Evolutionary conservation across 352 stramenopile species (phyloP).

Genomic region (Plasmopara muralis): DNA sequence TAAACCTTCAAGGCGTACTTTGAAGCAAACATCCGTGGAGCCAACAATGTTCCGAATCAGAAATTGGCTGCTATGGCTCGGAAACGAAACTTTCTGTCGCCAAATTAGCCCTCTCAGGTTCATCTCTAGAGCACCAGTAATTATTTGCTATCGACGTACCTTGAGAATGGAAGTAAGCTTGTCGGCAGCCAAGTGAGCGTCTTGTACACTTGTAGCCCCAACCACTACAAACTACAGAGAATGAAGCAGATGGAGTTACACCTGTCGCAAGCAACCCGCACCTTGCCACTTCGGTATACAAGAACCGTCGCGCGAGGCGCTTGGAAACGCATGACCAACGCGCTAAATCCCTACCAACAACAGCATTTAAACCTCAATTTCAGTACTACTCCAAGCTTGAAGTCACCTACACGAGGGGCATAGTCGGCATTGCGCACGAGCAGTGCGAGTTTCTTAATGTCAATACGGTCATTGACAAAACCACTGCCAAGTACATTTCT

Average conservation of each 20-base stretch:
- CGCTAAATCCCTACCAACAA: conserved; percentile 43
- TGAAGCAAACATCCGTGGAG: conserved; percentile 89
- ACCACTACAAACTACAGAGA: conserved; percentile 54
- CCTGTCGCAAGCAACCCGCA: conserved; percentile 5
- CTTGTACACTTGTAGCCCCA: conserved; percentile 33
- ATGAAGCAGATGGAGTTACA: background rate
- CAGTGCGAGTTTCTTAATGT: conserved; percentile 58
- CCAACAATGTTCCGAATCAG: conserved; percentile 82
- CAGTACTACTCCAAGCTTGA: no score
- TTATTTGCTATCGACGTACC: conserved; percentile 14
- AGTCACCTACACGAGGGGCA: conserved; percentile 32
- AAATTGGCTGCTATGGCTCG: conserved; percentile 37
- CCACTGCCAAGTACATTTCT: conserved; percentile 66
- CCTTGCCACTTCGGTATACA: conserved; percentile 63
- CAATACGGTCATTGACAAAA: conserved; percentile 40
- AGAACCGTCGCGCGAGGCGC: conserved; percentile 48
- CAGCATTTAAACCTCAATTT: background rate
- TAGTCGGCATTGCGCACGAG: conserved; percentile 72
- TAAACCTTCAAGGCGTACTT: conserved; percentile 68
- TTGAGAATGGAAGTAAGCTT: conserved; percentile 58
- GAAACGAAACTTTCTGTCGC: conserved; percentile 53
- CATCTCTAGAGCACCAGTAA: background rate
- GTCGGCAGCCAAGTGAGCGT: conserved; percentile 37
- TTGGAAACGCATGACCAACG: conserved; percentile 59
- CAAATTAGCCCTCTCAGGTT: background rate